Evolutionary conservation across 208 protist species (phyloP), one percentile per base, ranked within the genome.

Genomic region (Naegleria fowleri): DNA sequence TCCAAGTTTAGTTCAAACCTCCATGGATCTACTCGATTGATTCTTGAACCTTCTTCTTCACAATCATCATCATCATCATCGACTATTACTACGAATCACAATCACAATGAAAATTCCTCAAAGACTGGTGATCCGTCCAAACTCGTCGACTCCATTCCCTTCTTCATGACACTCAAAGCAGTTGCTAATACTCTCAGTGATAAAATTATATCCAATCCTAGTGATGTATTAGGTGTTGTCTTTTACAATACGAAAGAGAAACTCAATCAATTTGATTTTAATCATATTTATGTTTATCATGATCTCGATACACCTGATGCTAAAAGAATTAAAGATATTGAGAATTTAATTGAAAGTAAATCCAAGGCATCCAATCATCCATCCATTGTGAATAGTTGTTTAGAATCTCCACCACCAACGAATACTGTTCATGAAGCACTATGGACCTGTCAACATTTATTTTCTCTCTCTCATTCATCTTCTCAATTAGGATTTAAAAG

Each of bases 381-480:
- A n/a, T 48, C 84, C 4, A 16, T 58, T 22, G 11, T 58, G 25
- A 52, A 25, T 22, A 52, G n/a, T 55, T 52, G 13, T 41, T 85
- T 39, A 51, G 88, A 48, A 29, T 48, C 52, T 84, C 36, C 36
- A n/a, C 11, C 59, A 2, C n/a, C 13, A 33, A 48, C 29, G n/a
- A 29, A 13, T 25, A 36, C 19, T 0, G 5, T 90, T 16, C 15
- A 90, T 58, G 55, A 90, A 40, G 95, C 93, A 15, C 91, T 97
- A 22, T 95, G 94, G 93, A 94, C 93, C 13, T 93, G 94, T 39
- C 94, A 96, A 91, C 92, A 96, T 90, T 94, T 97, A 93, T 95
- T 97, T 75, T 59, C 38, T 9, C 43, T 93, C 0, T 88, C 83
- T 36, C 39, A 95, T 25, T 91, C 85, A 36, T 75, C 76, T 5